Base-by-base conservation (phyloP, 352 stramenopile genomes). In the Phytophthora rubi region DNA sequence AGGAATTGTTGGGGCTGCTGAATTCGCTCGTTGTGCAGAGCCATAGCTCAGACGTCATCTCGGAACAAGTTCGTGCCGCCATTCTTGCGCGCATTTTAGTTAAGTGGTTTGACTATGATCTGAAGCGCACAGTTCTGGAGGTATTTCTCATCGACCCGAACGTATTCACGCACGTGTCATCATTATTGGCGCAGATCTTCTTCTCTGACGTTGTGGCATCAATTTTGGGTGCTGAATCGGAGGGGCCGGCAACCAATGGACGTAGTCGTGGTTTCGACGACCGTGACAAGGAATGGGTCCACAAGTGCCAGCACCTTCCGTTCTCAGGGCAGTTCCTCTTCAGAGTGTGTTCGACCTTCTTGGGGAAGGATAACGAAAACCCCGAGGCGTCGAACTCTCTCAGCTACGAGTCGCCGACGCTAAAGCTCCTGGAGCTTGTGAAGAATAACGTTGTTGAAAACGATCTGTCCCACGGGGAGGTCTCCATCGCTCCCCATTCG, bases 271-370 rank as follows among this genome's bases (percentile, higher is more conserved):
- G 59, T 0, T 93, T 94, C 59, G 81, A 93, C 65, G 86, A 94
- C 18, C 87, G 86, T 13, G 87, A 96, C 64, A 81, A 80, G 33
- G 83, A 90, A 32, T 96, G 87, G 86, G 76, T 96, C 18, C 62
- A 73, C 45, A 84, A 89, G 62, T 96, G 89, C 59, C 87, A 95
- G 48, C 60, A 73, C 6, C 72, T 96, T 13, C 83, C 83, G 1
- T 93, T 95, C 62, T 93, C 86, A 5, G 88, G 89, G 0, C 80
- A 89, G 45, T 96, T 95, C 59, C 72, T 95, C 28, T 94, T 94
- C 60, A 78, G 88, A 47, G 76, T 96, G 7, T 93, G 86, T 32
- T 70, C 80, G 13, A 86, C 75, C 12, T 87, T 89, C 35, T 61
- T 96, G 10, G 73, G 90, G 30, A 80, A 73, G 2, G 62, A 73